Conservation (phyloP, 306 rosid genomes). For the Cucumis hystrix region DNA sequence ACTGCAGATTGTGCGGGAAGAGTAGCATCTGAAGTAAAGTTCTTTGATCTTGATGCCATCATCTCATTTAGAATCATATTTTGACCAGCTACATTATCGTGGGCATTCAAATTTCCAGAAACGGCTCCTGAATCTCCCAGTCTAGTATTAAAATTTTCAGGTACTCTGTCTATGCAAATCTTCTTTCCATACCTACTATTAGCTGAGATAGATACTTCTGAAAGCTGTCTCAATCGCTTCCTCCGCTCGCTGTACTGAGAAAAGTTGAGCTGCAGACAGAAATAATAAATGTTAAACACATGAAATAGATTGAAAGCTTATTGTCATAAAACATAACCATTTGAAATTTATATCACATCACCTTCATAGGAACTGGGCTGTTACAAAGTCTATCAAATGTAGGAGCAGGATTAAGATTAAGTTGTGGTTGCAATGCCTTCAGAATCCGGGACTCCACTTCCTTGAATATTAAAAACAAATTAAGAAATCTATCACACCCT, state of each 20-base stretch:
- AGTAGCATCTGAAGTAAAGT: conserved; percentile 48
- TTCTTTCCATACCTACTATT: conserved; percentile 63
- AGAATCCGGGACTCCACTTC: conserved; percentile 80
- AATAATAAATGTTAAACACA: conserved; percentile 18
- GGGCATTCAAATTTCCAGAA: conserved; percentile 47
- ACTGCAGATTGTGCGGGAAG: conserved; percentile 37
- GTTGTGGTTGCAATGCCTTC: conserved; percentile 81
- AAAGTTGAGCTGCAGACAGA: conserved; percentile 57
- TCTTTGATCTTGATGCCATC: conserved; percentile 48
- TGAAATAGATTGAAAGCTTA: background rate
- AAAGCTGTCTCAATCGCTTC: conserved; percentile 64
- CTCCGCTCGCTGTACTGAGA: conserved; percentile 36
- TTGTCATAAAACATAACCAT: conserved; percentile 11
- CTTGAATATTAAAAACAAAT: conserved; percentile 27
- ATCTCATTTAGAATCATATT: conserved; percentile 34
- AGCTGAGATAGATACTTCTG: conserved; percentile 57
- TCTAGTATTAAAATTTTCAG: conserved; percentile 44
- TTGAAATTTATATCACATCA: conserved; percentile 41
- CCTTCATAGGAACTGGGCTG: conserved; percentile 55
- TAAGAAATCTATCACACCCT: conserved; percentile 7
- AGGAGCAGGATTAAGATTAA: conserved; percentile 73
- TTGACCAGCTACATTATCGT: conserved; percentile 44
- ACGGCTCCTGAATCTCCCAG: conserved; percentile 48
- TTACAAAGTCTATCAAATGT: conserved; percentile 62
- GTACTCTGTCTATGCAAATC: conserved; percentile 65